Evolutionary conservation across 2,329 filamentous ascomycete genomes (phyloP).

Genomic region (Berkeleyomyces rouxiae): DNA sequence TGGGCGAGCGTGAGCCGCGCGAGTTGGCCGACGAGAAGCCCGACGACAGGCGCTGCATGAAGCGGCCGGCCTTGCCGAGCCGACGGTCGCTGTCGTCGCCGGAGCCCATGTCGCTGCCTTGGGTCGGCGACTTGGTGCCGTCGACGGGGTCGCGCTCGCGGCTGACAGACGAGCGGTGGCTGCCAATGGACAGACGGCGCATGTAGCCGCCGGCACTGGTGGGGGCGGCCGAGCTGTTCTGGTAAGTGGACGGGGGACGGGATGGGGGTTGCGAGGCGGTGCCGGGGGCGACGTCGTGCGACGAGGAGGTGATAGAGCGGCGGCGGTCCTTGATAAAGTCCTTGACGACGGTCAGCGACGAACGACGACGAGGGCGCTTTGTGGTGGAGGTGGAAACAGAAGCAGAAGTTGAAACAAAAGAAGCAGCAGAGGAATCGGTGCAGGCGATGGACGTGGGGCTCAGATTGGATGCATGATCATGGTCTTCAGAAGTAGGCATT

Average conservation of each 20-base stretch:
- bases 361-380: slow-evolving; percentile 25
- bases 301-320: slow-evolving; percentile 31
- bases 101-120: slow-evolving; percentile 19
- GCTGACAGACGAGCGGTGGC: slow-evolving; percentile 35
- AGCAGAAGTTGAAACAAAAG: neutral
- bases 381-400: neutral
- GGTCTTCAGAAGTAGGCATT: neutral
- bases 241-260: slow-evolving; percentile 31
- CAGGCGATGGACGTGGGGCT: neutral
- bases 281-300: slow-evolving; percentile 21
- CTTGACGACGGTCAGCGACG: slow-evolving; percentile 42
- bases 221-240: slow-evolving; percentile 19
- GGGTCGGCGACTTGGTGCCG: slow-evolving; percentile 17
- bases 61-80: slow-evolving; percentile 36
- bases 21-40: slow-evolving; percentile 24
- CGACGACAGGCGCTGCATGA: slow-evolving; percentile 42
- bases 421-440: neutral
- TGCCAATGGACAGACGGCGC: slow-evolving; percentile 50
- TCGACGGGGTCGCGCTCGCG: slow-evolving; percentile 28
- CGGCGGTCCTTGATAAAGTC: slow-evolving; percentile 45
- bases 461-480: neutral
- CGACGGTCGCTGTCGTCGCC: slow-evolving; percentile 34
- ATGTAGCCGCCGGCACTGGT: slow-evolving; percentile 28
- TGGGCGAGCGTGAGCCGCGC: slow-evolving; percentile 26
- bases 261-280: slow-evolving; percentile 27